A percentile compares a stretch with the other conserved stretches of the same genome.
phyloP scores from a whole-genome alignment of 2,329 filamentous ascomycete genomes.

The Trichoderma cornu-damae region DNA sequence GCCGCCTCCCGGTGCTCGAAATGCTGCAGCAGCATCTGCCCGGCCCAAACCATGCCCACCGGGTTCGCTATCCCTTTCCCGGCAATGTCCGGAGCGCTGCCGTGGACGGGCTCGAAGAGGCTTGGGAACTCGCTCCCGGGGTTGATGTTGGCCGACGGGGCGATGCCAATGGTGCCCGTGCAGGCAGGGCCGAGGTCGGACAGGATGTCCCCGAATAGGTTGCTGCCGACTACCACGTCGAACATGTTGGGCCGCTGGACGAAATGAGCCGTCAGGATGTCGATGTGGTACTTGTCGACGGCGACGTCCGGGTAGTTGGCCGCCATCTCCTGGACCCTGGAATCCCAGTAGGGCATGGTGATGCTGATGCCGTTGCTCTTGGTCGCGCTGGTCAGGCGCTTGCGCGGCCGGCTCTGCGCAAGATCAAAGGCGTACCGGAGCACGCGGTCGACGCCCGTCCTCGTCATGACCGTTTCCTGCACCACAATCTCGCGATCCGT shows the following conservation, averaged over 20 bases:
- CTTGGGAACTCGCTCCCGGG: constrained; percentile 41
- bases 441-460: constrained; percentile 55
- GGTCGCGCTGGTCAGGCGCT: constrained; percentile 59
- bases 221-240: constrained; percentile 61
- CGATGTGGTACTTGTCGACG: constrained; percentile 62
- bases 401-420: constrained; percentile 52
- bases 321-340: constrained; percentile 47
- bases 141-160: constrained; percentile 61
- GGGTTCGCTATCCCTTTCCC: constrained; percentile 71
- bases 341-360: constrained; percentile 65
- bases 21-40: constrained; percentile 46
- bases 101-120: constrained; percentile 65
- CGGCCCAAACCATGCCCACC: constrained; percentile 49
- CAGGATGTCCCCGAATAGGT: constrained; percentile 61
- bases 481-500: constrained; percentile 52
- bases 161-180: constrained; percentile 67
- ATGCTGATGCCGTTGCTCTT: constrained; percentile 64
- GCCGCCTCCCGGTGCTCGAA: constrained; percentile 32
- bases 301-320: constrained; percentile 54
- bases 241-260: constrained; percentile 54
- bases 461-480: constrained; percentile 55
- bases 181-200: constrained; percentile 66
- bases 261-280: constrained; percentile 62
- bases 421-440: constrained; percentile 61
- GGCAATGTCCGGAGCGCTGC: constrained; percentile 66